These are phyloP conservation scores for Takakia lepidozioides DNA, from an alignment of 225 moss, liverwort and hornwort genomes.

Conservation along the genomic window DNA sequence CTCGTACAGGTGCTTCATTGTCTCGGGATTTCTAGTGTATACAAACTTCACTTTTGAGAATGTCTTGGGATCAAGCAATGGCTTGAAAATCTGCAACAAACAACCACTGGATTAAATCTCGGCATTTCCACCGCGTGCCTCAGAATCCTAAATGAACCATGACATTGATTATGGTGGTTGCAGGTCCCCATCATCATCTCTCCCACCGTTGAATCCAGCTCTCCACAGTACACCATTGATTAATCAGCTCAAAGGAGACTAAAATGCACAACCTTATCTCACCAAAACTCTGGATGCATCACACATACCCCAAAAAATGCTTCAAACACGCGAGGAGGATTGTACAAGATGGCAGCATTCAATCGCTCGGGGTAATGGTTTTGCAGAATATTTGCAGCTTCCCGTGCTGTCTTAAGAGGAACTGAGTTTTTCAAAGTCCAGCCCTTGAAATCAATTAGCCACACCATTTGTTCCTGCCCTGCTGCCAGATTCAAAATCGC, in stretches of 20 bases:
- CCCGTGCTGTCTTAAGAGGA: conserved; percentile 58
- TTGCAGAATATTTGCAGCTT: conserved; percentile 70
- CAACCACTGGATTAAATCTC: too few relatives aligned
- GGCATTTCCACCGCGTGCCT: too few relatives aligned
- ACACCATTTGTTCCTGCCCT: conserved; percentile 79
- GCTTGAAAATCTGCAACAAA: conserved; percentile 56
- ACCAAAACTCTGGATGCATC: too few relatives aligned
- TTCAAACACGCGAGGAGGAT: conserved; percentile 73
- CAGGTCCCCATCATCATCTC: too few relatives aligned
- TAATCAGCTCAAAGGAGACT: too few relatives aligned
- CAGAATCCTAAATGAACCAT: too few relatives aligned
- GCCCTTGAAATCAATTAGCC: conserved; percentile 72
- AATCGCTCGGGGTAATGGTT: conserved; percentile 81
- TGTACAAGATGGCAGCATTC: conserved; percentile 40
- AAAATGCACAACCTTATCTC: too few relatives aligned
- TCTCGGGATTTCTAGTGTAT: conserved; percentile 29
- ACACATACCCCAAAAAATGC: conserved; percentile 67
- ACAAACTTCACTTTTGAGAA: conserved; percentile 50
- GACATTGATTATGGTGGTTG: too few relatives aligned
- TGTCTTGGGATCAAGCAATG: conserved; percentile 36
- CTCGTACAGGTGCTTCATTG: conserved; percentile 28
- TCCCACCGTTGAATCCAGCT: too few relatives aligned
- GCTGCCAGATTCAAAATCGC: conserved; percentile 54
- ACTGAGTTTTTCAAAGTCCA: conserved; percentile 59
- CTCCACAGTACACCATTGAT: too few relatives aligned